Conservation (phyloP, 164 flowering plant species). For the Berberis vulgaris region DNA sequence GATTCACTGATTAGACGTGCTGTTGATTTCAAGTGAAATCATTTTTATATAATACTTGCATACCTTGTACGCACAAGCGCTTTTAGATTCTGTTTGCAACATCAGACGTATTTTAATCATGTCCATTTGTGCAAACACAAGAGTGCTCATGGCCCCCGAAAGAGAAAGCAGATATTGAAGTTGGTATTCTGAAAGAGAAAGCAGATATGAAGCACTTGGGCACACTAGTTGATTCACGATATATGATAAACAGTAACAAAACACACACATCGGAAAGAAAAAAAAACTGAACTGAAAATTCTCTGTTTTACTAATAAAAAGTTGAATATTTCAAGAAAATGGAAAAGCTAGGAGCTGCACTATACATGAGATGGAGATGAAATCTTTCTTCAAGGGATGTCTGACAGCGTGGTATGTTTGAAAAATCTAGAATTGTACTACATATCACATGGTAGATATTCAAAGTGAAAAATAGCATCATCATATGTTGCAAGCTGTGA, state of each 20-base stretch:
- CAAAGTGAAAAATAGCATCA: slow-evolving; percentile 55
- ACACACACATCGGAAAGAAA: no score
- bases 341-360: slow-evolving; percentile 9
- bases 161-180: slow-evolving; percentile 20
- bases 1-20: background rate
- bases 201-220: slow-evolving; percentile 9
- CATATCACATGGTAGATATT: slow-evolving; percentile 21
- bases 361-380: slow-evolving; percentile 72
- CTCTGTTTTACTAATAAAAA: no score
- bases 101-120: slow-evolving; percentile 88
- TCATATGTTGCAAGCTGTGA: slow-evolving; percentile 93
- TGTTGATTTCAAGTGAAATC: background rate
- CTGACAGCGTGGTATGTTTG: background rate
- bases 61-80: slow-evolving; percentile 71
- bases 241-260: background rate
- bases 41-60: background rate
- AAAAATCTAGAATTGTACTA: slow-evolving; percentile 9
- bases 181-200: slow-evolving; percentile 10
- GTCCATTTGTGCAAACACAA: slow-evolving; percentile 76
- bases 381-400: slow-evolving; percentile 78
- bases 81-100: slow-evolving; percentile 70
- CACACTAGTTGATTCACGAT: slow-evolving; percentile 3
- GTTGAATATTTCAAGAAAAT: background rate
- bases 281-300: no score
- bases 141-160: slow-evolving; percentile 70